Conservation (phyloP, 495 filamentous ascomycete species). For the Penicillium herquei region DNA sequence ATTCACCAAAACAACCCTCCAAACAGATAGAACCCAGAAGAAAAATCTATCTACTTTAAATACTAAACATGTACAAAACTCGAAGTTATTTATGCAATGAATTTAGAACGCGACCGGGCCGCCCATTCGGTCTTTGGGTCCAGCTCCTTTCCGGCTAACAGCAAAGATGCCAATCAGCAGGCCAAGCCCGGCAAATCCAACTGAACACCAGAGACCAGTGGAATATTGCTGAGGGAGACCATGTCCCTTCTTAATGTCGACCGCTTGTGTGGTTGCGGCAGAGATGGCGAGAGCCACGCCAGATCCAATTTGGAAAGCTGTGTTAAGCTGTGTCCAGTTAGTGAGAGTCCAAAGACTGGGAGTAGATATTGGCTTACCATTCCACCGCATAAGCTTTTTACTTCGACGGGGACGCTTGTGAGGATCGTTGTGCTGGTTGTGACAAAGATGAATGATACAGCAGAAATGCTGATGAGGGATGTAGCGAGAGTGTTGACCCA, state of each 20-base stretch:
- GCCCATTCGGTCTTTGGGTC: slow-evolving; percentile 27
- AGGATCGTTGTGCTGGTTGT: slow-evolving; percentile 36
- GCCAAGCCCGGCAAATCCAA: slow-evolving; percentile 31
- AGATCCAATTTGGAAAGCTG: slow-evolving; percentile 40
- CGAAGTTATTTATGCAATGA: not conserved
- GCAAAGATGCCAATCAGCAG: slow-evolving; percentile 28
- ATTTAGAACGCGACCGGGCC: slow-evolving; percentile 26
- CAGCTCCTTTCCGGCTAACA: slow-evolving; percentile 30
- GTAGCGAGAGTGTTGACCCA: slow-evolving; percentile 37
- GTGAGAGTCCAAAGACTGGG: not conserved
- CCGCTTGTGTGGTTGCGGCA: slow-evolving; percentile 33
- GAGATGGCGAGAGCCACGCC: slow-evolving; percentile 38
- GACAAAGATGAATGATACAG: slow-evolving; percentile 37
- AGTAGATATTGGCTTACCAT: slow-evolving; percentile 22
- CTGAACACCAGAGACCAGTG: slow-evolving; percentile 38
- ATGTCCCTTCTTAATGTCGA: slow-evolving; percentile 34
- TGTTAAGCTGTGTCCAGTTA: slow-evolving; percentile 29
- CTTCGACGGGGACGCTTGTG: slow-evolving; percentile 34
- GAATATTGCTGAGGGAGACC: slow-evolving; percentile 31
- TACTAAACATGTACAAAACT: not conserved
- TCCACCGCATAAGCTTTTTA: slow-evolving; percentile 35
- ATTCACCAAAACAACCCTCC: no score
- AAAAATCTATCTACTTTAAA: not conserved
- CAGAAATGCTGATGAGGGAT: slow-evolving; percentile 39
- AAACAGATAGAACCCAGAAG: no score